These are phyloP conservation scores for Phyllosticta citrichinensis DNA, from an alignment of 2,329 filamentous ascomycete species.

Conservation along the genomic window DNA sequence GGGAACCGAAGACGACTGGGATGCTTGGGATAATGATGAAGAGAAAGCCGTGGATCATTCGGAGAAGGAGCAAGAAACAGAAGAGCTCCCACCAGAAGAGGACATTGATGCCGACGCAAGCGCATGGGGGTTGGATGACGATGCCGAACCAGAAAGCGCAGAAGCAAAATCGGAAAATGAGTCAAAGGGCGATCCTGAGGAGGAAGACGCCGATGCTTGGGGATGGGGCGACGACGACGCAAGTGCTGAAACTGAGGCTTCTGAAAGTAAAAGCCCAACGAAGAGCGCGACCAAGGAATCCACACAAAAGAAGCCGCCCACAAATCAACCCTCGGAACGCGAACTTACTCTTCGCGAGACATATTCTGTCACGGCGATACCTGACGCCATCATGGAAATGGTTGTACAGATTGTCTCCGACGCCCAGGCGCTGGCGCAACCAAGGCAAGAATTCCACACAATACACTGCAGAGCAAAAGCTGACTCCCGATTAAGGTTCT, in stretches of 20 bases:
- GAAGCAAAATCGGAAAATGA: slow-evolving; percentile 30
- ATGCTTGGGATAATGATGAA: slow-evolving; percentile 67
- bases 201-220: slow-evolving; percentile 57
- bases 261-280: slow-evolving; percentile 10
- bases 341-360: slow-evolving; percentile 74
- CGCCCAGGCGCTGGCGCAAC: slow-evolving; percentile 44
- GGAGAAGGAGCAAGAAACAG: slow-evolving; percentile 2
- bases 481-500: slow-evolving; percentile 16
- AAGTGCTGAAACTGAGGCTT: slow-evolving; percentile 11
- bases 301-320: slow-evolving; percentile 17
- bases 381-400: slow-evolving; percentile 62
- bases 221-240: slow-evolving; percentile 67
- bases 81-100: slow-evolving; percentile 18
- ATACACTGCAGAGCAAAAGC: background rate
- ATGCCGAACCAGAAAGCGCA: slow-evolving; percentile 17
- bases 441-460: slow-evolving; percentile 30
- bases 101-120: slow-evolving; percentile 39
- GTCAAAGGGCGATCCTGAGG: slow-evolving; percentile 16
- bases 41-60: slow-evolving; percentile 13
- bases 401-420: slow-evolving; percentile 44
- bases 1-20: slow-evolving; percentile 64
- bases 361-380: slow-evolving; percentile 82
- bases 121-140: slow-evolving; percentile 38
- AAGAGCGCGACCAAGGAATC: slow-evolving; percentile 16
- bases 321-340: slow-evolving; percentile 27